A percentile compares a stretch with the other conserved stretches of the same genome.
Evolutionary conservation across 2,329 filamentous ascomycete species (phyloP).

Genomic region (Trichoderma citrinoviride): DNA sequence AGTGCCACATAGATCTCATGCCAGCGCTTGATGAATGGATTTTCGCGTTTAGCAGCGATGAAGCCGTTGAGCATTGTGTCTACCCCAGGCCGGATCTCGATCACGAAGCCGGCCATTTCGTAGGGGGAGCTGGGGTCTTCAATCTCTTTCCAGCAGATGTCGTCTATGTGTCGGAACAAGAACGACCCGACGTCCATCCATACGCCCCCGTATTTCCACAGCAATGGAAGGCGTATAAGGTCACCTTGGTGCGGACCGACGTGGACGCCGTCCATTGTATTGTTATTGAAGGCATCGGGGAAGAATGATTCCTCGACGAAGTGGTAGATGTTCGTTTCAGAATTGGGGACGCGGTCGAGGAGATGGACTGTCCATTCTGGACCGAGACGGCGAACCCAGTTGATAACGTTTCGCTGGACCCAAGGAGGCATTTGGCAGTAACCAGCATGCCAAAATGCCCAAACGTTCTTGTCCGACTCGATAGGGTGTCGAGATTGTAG

Average conservation of each 20-base stretch:
- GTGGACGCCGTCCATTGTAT: slow-evolving; percentile 44
- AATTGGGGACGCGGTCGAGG: slow-evolving; percentile 37
- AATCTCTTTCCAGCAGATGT: slow-evolving; percentile 43
- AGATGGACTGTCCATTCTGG: slow-evolving; percentile 41
- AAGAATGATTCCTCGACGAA: slow-evolving; percentile 38
- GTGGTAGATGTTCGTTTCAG: slow-evolving; percentile 36
- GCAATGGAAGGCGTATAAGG: slow-evolving; percentile 43
- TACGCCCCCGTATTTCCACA: slow-evolving; percentile 43
- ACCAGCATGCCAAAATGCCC: slow-evolving; percentile 44
- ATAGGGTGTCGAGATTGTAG: slow-evolving; percentile 33
- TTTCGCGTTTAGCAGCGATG: slow-evolving; percentile 41
- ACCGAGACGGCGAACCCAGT: slow-evolving; percentile 38
- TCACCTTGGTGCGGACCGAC: slow-evolving; percentile 47
- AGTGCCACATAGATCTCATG: slow-evolving; percentile 38
- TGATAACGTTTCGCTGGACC: slow-evolving; percentile 38
- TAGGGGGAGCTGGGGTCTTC: slow-evolving; percentile 36
- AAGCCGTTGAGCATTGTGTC: slow-evolving; percentile 40
- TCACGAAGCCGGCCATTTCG: slow-evolving; percentile 27
- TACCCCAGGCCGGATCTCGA: slow-evolving; percentile 32
- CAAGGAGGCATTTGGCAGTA: slow-evolving; percentile 34
- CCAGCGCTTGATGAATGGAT: slow-evolving; percentile 45
- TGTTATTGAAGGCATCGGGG: slow-evolving; percentile 42
- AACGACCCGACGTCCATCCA: slow-evolving; percentile 46
- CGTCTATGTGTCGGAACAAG: slow-evolving; percentile 41
- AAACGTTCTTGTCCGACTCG: slow-evolving; percentile 41